Conservation (phyloP, 768 basidiomycete species). For the Chiua virens region DNA sequence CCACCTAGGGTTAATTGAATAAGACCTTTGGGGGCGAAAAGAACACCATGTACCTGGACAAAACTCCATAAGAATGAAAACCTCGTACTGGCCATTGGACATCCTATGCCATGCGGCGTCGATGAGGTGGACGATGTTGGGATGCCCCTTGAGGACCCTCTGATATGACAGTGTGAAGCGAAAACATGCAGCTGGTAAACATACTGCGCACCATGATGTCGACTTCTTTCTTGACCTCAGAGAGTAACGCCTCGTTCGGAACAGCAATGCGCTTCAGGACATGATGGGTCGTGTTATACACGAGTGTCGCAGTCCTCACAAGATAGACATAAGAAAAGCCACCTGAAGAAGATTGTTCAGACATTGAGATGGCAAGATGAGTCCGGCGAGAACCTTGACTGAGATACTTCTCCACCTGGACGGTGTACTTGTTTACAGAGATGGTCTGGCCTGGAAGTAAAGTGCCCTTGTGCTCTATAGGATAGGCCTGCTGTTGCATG, state of each 20-base stretch:
- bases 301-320: conserved; percentile 80
- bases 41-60: conserved; percentile 65
- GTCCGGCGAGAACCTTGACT: conserved; percentile 70
- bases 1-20: conserved; percentile 56
- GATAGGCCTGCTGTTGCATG: conserved; percentile 47
- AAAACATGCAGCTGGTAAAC: conserved; percentile 10
- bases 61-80: conserved; percentile 99
- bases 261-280: conserved; percentile 97
- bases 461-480: conserved; percentile 56
- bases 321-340: conserved; percentile 99
- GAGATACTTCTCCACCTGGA: conserved; percentile 92
- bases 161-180: conserved; percentile 40
- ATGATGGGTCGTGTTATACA: conserved; percentile 91
- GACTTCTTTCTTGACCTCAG: conserved; percentile 95
- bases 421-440: conserved; percentile 83
- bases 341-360: conserved; percentile 48
- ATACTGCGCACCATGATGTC: conserved; percentile 86
- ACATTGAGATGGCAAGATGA: conserved; percentile 6
- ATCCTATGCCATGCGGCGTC: conserved; percentile 91
- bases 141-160: conserved; percentile 89
- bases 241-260: conserved; percentile 82
- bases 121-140: conserved; percentile 94
- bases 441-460: conserved; percentile 84
- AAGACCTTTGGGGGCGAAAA: conserved; percentile 5
- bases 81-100: conserved; percentile 84